Evolutionary conservation across 2,329 filamentous ascomycete species (phyloP).

Genomic region (Elsinoe australis): DNA sequence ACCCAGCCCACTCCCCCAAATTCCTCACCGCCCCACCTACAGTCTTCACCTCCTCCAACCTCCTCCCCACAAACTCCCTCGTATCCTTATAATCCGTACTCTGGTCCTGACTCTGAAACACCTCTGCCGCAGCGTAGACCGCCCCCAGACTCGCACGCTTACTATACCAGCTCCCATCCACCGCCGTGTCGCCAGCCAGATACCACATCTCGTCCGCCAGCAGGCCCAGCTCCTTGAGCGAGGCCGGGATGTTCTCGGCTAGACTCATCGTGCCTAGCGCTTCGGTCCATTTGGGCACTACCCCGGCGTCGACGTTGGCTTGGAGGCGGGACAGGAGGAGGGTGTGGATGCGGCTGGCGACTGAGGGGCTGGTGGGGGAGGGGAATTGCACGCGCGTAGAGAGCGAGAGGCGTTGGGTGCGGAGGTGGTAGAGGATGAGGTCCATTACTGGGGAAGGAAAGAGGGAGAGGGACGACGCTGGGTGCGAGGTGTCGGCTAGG

Average conservation of each 20-base stretch:
- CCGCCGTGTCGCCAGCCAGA: constrained; percentile 69
- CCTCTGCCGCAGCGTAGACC: constrained; percentile 66
- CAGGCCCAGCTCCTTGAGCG: constrained; percentile 67
- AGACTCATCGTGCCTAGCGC: constrained; percentile 87
- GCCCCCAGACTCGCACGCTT: constrained; percentile 56
- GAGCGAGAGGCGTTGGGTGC: constrained; percentile 57
- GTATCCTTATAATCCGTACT: constrained; percentile 69
- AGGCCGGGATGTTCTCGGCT: constrained; percentile 65
- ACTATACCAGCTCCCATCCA: constrained; percentile 85
- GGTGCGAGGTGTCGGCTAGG: constrained; percentile 75
- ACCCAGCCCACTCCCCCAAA: constrained; percentile 70
- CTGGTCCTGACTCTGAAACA: constrained; percentile 89
- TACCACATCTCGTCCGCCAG: constrained; percentile 92
- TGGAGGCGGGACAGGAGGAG: constrained; percentile 70
- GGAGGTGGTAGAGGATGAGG: constrained; percentile 70
- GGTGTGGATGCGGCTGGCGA: constrained; percentile 58
- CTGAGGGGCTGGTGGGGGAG: constrained; percentile 30
- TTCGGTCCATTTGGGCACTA: constrained; percentile 80
- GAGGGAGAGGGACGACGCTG: constrained; percentile 76
- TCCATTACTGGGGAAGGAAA: constrained; percentile 74
- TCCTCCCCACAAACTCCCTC: constrained; percentile 66
- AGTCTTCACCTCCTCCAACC: constrained; percentile 61
- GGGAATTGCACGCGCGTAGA: constrained; percentile 41
- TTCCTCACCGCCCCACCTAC: constrained; percentile 56
- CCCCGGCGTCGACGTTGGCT: constrained; percentile 54